A percentile compares a stretch with the other conserved stretches of the same genome.
Conservation (phyloP, 2,329 filamentous ascomycete genomes). For the Talaromyces sp. region DNA sequence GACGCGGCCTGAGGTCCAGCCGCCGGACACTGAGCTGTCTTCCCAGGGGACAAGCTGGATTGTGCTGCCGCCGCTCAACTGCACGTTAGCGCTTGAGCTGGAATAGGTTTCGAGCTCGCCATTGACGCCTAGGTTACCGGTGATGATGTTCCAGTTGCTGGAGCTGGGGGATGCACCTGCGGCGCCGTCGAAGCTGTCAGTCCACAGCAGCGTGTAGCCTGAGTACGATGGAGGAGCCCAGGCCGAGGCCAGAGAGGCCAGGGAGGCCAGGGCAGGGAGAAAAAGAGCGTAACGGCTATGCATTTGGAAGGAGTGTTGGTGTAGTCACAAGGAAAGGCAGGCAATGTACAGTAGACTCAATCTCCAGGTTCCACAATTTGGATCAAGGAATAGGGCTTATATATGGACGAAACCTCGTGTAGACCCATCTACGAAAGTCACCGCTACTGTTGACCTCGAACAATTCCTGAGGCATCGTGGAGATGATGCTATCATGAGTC, state of each 20-base stretch:
- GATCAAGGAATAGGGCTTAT: not conserved
- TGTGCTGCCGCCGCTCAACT: conserved; percentile 17
- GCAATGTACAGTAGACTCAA: not conserved
- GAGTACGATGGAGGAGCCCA: conserved; percentile 16
- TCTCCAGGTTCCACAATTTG: not conserved
- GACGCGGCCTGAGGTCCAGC: conserved; percentile 17
- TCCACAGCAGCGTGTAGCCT: conserved; percentile 14
- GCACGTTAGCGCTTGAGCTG: conserved; percentile 12
- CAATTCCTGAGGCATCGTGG: not conserved
- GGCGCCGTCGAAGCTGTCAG: conserved; percentile 8
- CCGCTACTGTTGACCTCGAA: not conserved
- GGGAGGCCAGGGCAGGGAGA: conserved; percentile 1
- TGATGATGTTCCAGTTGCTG: conserved; percentile 18
- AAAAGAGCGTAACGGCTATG: not conserved
- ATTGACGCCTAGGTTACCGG: conserved; percentile 12
- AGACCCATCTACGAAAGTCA: not conserved
- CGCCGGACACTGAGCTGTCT: conserved; percentile 14
- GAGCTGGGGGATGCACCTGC: conserved; percentile 10
- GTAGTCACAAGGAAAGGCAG: not conserved
- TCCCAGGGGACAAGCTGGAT: conserved; percentile 15
- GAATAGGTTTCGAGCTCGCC: conserved; percentile 17
- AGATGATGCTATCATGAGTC: not conserved
- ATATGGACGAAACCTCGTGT: not conserved
- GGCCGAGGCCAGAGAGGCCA: conserved; percentile 13
- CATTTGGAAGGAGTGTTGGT: conserved; percentile 1